Conservation (phyloP, 257 asterid species). For the Ilex aquifolium region DNA sequence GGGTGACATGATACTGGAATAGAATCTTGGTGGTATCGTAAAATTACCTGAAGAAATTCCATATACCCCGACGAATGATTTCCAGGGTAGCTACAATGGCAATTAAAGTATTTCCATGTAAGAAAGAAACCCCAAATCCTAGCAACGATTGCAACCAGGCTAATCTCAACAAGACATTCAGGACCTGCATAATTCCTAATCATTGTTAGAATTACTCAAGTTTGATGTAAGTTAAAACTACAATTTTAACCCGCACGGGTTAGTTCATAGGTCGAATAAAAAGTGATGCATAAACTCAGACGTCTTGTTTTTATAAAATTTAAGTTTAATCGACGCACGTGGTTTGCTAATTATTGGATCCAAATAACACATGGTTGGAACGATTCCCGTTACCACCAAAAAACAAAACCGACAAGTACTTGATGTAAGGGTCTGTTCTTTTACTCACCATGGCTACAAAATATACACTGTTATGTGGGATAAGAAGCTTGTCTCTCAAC, state of each 20-base stretch:
- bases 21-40: neutral
- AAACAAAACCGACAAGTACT: too few relatives aligned
- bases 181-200: constrained; percentile 23
- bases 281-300: too few relatives aligned
- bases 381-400: too few relatives aligned
- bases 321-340: too few relatives aligned
- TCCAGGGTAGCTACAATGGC: constrained; percentile 48
- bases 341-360: too few relatives aligned
- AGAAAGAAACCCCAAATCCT: constrained; percentile 23
- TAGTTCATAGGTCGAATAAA: too few relatives aligned
- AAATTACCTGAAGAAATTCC: constrained; percentile 63
- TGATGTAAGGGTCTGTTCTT: neutral
- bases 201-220: too few relatives aligned
- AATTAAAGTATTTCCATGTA: constrained; percentile 37
- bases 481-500: constrained; percentile 61
- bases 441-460: constrained; percentile 50
- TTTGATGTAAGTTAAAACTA: too few relatives aligned
- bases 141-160: constrained; percentile 75
- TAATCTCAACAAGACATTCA: constrained; percentile 45
- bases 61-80: constrained; percentile 61
- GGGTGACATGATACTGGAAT: too few relatives aligned
- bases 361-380: too few relatives aligned
- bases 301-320: too few relatives aligned
- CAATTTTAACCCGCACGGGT: too few relatives aligned
- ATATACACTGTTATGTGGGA: constrained; percentile 43